Base-by-base conservation (phyloP, 2,329 filamentous ascomycete genomes). In the Sordariomycetes sp. region DNA sequence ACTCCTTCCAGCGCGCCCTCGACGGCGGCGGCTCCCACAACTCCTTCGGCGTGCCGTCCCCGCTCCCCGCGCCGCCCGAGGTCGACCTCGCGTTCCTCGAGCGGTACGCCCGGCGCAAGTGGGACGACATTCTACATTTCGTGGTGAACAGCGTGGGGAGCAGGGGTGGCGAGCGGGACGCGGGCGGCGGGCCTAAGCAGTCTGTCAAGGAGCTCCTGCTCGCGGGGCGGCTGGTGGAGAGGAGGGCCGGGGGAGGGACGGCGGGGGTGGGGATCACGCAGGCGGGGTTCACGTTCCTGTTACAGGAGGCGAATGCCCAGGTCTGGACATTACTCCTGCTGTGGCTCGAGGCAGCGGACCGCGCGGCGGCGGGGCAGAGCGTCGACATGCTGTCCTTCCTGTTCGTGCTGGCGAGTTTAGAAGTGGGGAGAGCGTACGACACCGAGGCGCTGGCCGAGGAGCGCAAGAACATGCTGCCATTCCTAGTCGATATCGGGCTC, bases 321-420 rank as follows among this genome's bases (percentile, higher is more conserved):
- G 90, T 99, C 39, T 99, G 94, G 94, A 94, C 90, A 28, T 76
- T 99, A 53, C 77, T 99, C 39, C 86, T 99, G 34, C 84, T 96
- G 35, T 99, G 96, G 77, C 84, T 99, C 55, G 89, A 95, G 63
- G 87, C 90, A 60, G 87, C 87, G 52, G 86, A 90, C 63, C 71
- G 69, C 15, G 69, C 71, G 54, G 68, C 69, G 52, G 75, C 88
- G 17, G 80, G 81, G 35, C 90, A 96, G 62, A 85, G 87, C 59
- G 90, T 96, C 53, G 94, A 99, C 66, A 91, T 97, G 68, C 82
- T 99, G 6, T 91, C 89, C 7, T 99, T 99, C 69, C 83, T 99
- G 63, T 97, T 99, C 70, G 88, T 96, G 67, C 84, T 99, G 32
- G 92, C 92, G 52, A 95, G 88, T 56, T 82, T 97, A 59, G 91